Conservation (phyloP, 352 stramenopile genomes). For the Globisporangium nodosum region DNA sequence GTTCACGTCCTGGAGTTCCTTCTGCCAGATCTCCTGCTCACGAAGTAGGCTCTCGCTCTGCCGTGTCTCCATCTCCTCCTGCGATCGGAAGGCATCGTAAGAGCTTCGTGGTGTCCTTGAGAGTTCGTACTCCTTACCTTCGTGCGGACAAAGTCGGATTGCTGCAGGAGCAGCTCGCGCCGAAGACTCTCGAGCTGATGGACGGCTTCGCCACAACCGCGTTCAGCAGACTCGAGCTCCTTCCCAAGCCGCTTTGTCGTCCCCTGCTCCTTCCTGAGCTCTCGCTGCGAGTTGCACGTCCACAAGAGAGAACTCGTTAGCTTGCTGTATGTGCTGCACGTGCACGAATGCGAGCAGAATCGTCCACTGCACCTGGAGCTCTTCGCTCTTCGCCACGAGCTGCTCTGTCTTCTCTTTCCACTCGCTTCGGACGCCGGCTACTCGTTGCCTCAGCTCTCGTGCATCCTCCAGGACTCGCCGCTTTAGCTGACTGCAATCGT, state of each 20-base stretch:
- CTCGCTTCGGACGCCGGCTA: slow-evolving; percentile 28
- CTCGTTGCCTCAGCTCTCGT: slow-evolving; percentile 32
- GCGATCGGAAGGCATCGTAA: neutral
- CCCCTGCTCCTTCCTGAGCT: slow-evolving; percentile 13
- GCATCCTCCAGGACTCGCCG: slow-evolving; percentile 37
- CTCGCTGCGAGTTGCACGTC: slow-evolving; percentile 9
- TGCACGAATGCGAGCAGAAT: too few species aligned
- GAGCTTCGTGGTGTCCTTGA: neutral
- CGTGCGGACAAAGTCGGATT: slow-evolving; percentile 20
- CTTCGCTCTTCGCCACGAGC: slow-evolving; percentile 31
- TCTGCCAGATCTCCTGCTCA: slow-evolving; percentile 54
- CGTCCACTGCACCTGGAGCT: slow-evolving; percentile 17
- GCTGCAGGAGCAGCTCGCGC: slow-evolving; percentile 28
- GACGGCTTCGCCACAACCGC: slow-evolving; percentile 19
- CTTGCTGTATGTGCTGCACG: too few species aligned
- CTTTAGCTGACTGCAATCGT: slow-evolving; percentile 39
- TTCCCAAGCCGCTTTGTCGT: slow-evolving; percentile 12
- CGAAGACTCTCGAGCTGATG: slow-evolving; percentile 35
- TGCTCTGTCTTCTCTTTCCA: slow-evolving; percentile 43
- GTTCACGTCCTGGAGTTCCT: slow-evolving; percentile 43
- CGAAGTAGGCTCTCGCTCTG: slow-evolving; percentile 25
- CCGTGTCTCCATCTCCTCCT: slow-evolving; percentile 31
- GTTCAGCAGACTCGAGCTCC: slow-evolving; percentile 24
- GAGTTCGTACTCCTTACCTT: slow-evolving; percentile 8
- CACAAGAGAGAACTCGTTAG: neutral